Evolutionary conservation across 495 filamentous ascomycete species (phyloP).

Genomic region (Gamarada debralockiae): DNA sequence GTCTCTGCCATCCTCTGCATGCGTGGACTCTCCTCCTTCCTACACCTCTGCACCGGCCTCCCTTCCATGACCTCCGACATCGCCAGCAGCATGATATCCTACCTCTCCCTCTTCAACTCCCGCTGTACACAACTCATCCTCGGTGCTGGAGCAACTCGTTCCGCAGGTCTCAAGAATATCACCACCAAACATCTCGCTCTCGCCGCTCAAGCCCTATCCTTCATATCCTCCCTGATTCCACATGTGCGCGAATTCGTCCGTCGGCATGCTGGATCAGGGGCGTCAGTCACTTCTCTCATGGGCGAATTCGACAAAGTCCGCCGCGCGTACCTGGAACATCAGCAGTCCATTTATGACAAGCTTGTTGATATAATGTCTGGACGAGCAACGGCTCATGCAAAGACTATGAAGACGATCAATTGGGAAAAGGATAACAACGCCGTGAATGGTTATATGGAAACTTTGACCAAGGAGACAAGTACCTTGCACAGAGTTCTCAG

Average conservation of each 20-base stretch:
- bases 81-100: conserved; percentile 56
- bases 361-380: conserved; percentile 93
- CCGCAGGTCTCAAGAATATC: conserved; percentile 93
- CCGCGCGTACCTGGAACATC: conserved; percentile 86
- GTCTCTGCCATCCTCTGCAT: conserved; percentile 77
- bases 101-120: conserved; percentile 89
- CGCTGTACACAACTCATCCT: conserved; percentile 91
- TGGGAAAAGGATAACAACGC: conserved; percentile 54
- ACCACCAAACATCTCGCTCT: conserved; percentile 93
- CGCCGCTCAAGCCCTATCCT: conserved; percentile 84
- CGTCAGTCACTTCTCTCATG: conserved; percentile 50
- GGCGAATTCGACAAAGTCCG: conserved; percentile 92
- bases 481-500: conserved; percentile 84
- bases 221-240: conserved; percentile 82
- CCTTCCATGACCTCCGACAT: conserved; percentile 86
- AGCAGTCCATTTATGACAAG: conserved; percentile 90
- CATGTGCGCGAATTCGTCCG: conserved; percentile 90
- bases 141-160: conserved; percentile 85
- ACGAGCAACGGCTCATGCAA: conserved; percentile 66
- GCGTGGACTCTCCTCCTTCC: conserved; percentile 73
- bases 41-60: conserved; percentile 77
- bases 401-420: conserved; percentile 68
- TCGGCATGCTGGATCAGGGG: conserved; percentile 57
- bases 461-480: conserved; percentile 79
- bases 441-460: conserved; percentile 82